Percentiles rank a stretch among this genome's conserved stretches.
Evolutionary conservation across 192 early-diverging fungal genomes (phyloP).

Genomic region (Obelidium mucronatum): DNA sequence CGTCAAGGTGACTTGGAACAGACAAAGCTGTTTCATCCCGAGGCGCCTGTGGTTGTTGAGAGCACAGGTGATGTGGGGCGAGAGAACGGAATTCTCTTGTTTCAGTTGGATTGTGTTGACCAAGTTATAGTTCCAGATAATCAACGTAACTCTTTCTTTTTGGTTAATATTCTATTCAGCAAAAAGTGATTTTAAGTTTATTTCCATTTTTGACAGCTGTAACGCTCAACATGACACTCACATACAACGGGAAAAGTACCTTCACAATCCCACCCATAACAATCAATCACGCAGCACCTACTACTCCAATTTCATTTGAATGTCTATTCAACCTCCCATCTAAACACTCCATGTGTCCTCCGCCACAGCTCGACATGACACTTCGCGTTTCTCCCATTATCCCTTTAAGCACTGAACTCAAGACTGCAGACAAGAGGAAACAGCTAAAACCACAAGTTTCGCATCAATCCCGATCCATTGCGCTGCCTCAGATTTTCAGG

Average conservation of each 20-base stretch:
- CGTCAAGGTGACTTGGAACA: constrained; percentile 17
- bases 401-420: neutral
- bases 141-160: neutral
- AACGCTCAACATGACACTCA: constrained; percentile 21
- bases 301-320: constrained; percentile 22
- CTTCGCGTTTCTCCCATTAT: constrained; percentile 17
- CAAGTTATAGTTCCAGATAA: constrained; percentile 25
- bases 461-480: neutral
- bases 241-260: constrained; percentile 12
- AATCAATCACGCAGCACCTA: neutral
- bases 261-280: constrained; percentile 24
- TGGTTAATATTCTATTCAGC: neutral
- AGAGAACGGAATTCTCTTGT: constrained; percentile 24
- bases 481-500: constrained; percentile 20
- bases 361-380: constrained; percentile 21
- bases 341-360: neutral
- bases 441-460: neutral
- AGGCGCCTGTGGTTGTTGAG: neutral
- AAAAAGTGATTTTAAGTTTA: no score
- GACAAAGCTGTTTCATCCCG: constrained; percentile 28
- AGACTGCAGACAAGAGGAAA: neutral
- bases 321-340: constrained; percentile 22
- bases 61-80: neutral
- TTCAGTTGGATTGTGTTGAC: constrained; percentile 17
- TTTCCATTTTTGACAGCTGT: constrained; percentile 3